A percentile compares a stretch with the other conserved stretches of the same genome.
phyloP scores from a whole-genome alignment of 139 green algal species.

The Closterium sp. region DNA sequence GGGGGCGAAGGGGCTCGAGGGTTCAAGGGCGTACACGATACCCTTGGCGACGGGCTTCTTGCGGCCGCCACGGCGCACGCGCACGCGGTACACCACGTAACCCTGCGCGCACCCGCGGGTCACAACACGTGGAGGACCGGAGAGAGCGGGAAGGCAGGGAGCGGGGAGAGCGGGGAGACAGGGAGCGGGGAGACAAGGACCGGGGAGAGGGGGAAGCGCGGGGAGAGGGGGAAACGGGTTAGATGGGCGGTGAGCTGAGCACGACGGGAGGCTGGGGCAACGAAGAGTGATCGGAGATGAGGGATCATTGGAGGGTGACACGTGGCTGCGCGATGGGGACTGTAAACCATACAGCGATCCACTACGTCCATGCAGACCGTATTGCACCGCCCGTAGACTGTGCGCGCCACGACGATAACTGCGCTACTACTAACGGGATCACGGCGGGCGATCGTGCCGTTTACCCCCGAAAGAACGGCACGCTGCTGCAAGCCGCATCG shows the following conservation, averaged over 20 bases:
- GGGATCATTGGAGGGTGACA: no score
- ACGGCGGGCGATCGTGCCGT: not conserved
- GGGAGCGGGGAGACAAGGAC: no score
- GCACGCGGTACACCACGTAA: constrained; percentile 93
- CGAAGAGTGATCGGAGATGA: not conserved
- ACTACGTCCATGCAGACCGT: not conserved
- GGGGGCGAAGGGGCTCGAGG: constrained; percentile 60
- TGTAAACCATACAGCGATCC: not conserved
- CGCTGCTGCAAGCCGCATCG: not conserved
- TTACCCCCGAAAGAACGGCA: not conserved
- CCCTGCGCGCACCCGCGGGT: constrained; percentile 61
- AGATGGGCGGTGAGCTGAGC: not conserved
- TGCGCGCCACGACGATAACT: not conserved
- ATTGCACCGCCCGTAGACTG: not conserved
- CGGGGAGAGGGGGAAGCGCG: not conserved
- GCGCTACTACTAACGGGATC: not conserved
- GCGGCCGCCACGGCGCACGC: constrained; percentile 91
- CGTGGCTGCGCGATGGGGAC: not conserved
- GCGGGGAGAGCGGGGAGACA: not conserved
- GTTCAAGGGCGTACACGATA: constrained; percentile 66
- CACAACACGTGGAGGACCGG: constrained; percentile 20
- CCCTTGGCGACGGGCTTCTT: constrained; percentile 95
- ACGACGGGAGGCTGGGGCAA: not conserved
- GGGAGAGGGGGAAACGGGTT: not conserved
- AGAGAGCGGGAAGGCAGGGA: not conserved